Base-by-base conservation (phyloP, 2,329 filamentous ascomycete species). In the Phyllachora maydis region DNA sequence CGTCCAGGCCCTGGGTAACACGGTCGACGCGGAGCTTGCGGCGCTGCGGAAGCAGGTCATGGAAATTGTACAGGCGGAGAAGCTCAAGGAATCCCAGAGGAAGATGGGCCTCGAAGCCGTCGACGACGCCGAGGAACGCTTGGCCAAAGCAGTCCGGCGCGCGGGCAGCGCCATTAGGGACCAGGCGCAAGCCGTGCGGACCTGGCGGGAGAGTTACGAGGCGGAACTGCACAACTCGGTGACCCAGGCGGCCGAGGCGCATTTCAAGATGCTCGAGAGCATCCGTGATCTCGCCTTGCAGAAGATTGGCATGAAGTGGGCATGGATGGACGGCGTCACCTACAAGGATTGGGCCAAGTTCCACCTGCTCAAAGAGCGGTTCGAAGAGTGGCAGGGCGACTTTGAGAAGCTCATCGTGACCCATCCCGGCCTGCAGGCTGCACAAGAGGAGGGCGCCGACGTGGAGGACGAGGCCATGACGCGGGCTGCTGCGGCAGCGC, bases 301-400 rank as follows among this genome's bases (percentile, higher is more conserved):
- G 42, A 79, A 90, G 43, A 81, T 93, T 25, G 83, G 83, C 27
- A 85, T 90, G 69, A 67, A 65, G 40, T 98, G 88, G 83, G 82
- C 85, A 8, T 91, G 79, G 73, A 88, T 82, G 52, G 82, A 95
- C 28, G 81, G 81, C 16, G 66, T 98, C 30, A 91, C 85, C 2
- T 93, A 98, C 57, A 83, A 90, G 45, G 82, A 98, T 45, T 98
- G 88, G 88, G 68, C 74, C 29, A 88, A 85, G 44, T 98, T 92
- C 41, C 82, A 95, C 44, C 68, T 77, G 29, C 57, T 98, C 28
- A 90, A 78, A 52, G 66, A 64, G 25, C 73, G 76, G 8, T 77
- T 93, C 24, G 71, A 74, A 22, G 68, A 79, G 37, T 93, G 85
- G 82, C 74, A 78, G 26, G 59, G 66, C 17, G 78, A 90, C 35